A percentile compares a stretch with the other conserved stretches of the same genome.
These are phyloP conservation scores for Neonectria ditissima DNA, from an alignment of 2,329 filamentous ascomycete genomes.

Conservation along the genomic window DNA sequence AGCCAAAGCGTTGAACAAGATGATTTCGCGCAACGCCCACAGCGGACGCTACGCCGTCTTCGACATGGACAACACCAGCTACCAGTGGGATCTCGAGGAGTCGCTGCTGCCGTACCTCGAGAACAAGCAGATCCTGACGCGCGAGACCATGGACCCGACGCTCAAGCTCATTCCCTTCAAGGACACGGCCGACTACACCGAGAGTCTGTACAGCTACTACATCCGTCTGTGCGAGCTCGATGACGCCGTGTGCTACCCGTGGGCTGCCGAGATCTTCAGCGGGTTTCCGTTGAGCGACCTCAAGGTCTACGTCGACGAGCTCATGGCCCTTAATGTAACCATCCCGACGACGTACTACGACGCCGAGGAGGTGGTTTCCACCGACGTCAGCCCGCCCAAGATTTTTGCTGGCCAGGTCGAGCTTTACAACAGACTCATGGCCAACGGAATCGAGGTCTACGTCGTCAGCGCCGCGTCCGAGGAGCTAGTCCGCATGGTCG, in stretches of 20 bases:
- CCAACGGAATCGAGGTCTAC: constrained; percentile 58
- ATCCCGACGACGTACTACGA: constrained; percentile 53
- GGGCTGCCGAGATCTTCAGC: constrained; percentile 56
- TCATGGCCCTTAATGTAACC: constrained; percentile 56
- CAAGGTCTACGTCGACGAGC: constrained; percentile 60
- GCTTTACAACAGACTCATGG: constrained; percentile 57
- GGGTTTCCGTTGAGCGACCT: constrained; percentile 58
- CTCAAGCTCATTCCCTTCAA: constrained; percentile 57
- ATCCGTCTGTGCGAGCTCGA: constrained; percentile 57
- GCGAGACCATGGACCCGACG: constrained; percentile 54
- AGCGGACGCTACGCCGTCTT: constrained; percentile 54
- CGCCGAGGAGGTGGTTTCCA: constrained; percentile 45
- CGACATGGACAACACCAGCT: constrained; percentile 61
- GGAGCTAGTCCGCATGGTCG: constrained; percentile 60
- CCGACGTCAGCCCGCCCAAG: constrained; percentile 50
- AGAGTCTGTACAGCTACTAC: constrained; percentile 60
- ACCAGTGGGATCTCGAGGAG: constrained; percentile 57
- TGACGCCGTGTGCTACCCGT: constrained; percentile 57
- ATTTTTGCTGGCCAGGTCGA: constrained; percentile 56
- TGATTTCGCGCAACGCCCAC: constrained; percentile 55
- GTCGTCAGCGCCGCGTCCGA: constrained; percentile 57
- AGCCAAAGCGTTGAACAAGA: constrained; percentile 50
- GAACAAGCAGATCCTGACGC: constrained; percentile 54
- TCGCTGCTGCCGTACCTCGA: constrained; percentile 58
- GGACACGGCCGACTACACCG: constrained; percentile 52